Conservation (phyloP, 73 alveolate genomes). For the Blepharisma japonicum region DNA sequence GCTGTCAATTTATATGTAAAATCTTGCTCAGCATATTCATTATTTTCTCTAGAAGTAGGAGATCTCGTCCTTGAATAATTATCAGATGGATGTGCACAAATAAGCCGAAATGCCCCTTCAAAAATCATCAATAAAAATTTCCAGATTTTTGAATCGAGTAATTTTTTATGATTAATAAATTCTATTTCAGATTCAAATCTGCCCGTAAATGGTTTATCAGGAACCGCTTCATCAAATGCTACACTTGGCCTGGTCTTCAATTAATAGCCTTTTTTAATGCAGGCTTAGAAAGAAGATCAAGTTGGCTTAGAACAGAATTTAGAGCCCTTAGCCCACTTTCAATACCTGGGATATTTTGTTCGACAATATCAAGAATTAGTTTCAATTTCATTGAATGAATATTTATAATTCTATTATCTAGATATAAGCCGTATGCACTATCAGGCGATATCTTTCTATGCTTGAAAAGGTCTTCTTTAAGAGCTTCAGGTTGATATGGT, state of each 20-base stretch:
- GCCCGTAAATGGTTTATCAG: constrained; percentile 19
- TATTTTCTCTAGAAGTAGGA: neutral
- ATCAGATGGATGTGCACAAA: constrained; percentile 8
- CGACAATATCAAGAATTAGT: constrained; percentile 12
- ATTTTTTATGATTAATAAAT: neutral
- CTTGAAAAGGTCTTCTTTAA: neutral
- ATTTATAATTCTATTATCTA: neutral
- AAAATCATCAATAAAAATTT: constrained; percentile 6
- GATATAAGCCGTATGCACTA: neutral
- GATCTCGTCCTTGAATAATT: neutral
- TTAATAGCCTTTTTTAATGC: constrained; percentile 14
- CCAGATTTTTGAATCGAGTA: neutral
- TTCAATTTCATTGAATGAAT: constrained; percentile 4
- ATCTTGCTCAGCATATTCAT: constrained; percentile 5
- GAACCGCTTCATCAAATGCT: constrained; percentile 24
- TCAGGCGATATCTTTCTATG: neutral
- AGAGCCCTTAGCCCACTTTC: constrained; percentile 13
- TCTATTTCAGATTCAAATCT: neutral
- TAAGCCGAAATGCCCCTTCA: constrained; percentile 24
- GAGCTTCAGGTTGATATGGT: neutral
- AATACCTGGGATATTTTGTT: neutral
- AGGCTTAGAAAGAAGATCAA: constrained; percentile 16
- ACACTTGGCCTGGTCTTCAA: constrained; percentile 2
- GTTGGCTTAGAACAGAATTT: neutral
- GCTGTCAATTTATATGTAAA: constrained; percentile 9